A percentile compares a stretch with the other conserved stretches of the same genome.
Conservation (phyloP, 768 basidiomycete genomes). For the Strobilomyces echinocephalus region DNA sequence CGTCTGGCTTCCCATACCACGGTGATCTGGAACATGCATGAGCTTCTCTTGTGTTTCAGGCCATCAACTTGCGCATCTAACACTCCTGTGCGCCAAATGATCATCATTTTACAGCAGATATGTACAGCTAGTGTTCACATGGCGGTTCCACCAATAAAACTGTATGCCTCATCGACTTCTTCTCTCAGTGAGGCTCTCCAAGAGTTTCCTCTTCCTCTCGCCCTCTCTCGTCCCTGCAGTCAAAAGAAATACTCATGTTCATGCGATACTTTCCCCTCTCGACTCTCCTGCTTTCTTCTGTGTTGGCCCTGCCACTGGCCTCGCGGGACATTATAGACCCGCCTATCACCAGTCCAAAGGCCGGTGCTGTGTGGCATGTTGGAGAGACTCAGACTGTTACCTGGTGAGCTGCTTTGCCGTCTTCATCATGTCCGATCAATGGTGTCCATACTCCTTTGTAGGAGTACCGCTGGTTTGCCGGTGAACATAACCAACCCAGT, state of each 20-base stretch:
- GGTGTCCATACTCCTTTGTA: constrained; percentile 31
- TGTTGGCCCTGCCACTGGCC: constrained; percentile 31
- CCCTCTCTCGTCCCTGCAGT: background rate
- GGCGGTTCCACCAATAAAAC: constrained; percentile 15
- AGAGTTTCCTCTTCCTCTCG: constrained; percentile 16
- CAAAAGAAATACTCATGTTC: constrained; percentile 22
- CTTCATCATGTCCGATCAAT: constrained; percentile 18
- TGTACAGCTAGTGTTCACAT: constrained; percentile 16
- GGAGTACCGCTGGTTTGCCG: constrained; percentile 22
- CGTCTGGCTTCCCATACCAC: too few relatives aligned
- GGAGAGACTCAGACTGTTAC: constrained; percentile 46
- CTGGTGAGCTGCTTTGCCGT: constrained; percentile 33
- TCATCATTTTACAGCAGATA: too few relatives aligned
- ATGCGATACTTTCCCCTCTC: constrained; percentile 22
- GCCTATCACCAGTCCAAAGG: constrained; percentile 42
- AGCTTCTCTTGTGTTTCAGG: too few relatives aligned
- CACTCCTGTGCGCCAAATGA: too few relatives aligned
- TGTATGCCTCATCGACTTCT: background rate
- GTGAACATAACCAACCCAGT: constrained; percentile 26
- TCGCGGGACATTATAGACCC: constrained; percentile 45
- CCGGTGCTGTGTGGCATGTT: constrained; percentile 40
- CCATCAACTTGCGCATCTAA: too few relatives aligned
- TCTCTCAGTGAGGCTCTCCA: constrained; percentile 15
- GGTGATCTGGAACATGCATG: too few relatives aligned
- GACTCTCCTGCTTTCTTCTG: constrained; percentile 14